Percentiles rank a stretch among this genome's conserved stretches.
Conservation (phyloP, 768 basidiomycete species). For the Leccinum longicurvipes region DNA sequence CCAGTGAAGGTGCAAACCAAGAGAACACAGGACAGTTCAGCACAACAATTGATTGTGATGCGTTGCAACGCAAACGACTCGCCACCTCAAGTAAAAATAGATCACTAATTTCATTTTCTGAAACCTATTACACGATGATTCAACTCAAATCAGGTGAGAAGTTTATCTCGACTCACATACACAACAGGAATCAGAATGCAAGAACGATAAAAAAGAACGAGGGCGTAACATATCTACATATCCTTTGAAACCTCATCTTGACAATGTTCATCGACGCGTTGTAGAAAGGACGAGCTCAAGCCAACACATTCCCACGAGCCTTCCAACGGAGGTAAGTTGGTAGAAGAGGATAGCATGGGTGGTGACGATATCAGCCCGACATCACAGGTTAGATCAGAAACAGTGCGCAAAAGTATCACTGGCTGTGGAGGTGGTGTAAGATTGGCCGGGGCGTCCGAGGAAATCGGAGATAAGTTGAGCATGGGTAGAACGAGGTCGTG, state of each 20-base stretch:
- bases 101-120: not conserved
- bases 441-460: slow-evolving; percentile 14
- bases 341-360: not conserved
- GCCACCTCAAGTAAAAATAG: not conserved
- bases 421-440: slow-evolving; percentile 12
- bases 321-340: not conserved
- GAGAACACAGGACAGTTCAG: not conserved
- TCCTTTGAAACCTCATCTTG: not conserved
- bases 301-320: slow-evolving; percentile 20
- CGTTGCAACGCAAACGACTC: not conserved
- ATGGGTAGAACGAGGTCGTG: slow-evolving; percentile 75
- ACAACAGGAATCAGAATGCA: not conserved
- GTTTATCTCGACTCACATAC: not conserved
- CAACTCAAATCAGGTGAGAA: not conserved
- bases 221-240: not conserved
- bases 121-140: not conserved
- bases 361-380: not conserved
- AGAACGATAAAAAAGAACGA: not conserved
- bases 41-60: not conserved
- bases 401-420: slow-evolving; percentile 19
- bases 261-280: slow-evolving; percentile 3
- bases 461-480: slow-evolving; percentile 64
- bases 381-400: slow-evolving; percentile 22
- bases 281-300: slow-evolving; percentile 20
- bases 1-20: not conserved